Conservation (phyloP, 176 grass and related monocot genomes). For the Avena sativa region DNA sequence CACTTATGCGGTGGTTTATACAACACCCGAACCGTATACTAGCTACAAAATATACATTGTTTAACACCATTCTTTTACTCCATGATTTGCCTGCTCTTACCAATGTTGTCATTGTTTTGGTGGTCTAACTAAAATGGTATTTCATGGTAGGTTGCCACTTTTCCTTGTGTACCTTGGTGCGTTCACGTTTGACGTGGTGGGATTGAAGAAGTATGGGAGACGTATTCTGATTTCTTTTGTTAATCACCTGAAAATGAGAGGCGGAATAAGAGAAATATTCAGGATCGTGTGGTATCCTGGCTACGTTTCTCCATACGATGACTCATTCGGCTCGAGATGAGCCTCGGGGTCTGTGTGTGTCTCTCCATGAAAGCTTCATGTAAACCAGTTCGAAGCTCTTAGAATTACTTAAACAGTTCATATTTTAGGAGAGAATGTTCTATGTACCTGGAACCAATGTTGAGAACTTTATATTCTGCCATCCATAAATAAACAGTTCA, state of each 20-base stretch:
- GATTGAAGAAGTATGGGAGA: slow-evolving; percentile 24
- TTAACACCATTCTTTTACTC: neutral
- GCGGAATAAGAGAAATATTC: slow-evolving; percentile 13
- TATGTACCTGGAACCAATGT: neutral
- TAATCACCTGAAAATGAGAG: slow-evolving; percentile 18
- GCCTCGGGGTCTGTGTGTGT: neutral
- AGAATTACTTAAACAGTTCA: neutral
- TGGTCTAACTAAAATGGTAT: slow-evolving; percentile 18
- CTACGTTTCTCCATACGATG: slow-evolving; percentile 21
- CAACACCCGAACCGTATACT: too few species aligned
- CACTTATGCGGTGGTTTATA: too few species aligned
- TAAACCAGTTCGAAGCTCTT: neutral
- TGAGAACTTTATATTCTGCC: too few species aligned
- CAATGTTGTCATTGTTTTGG: neutral
- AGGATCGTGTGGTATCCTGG: slow-evolving; percentile 3
- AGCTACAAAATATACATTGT: too few species aligned
- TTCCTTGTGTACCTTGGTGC: slow-evolving; percentile 4
- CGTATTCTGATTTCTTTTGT: slow-evolving; percentile 1
- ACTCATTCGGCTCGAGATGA: neutral
- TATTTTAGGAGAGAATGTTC: neutral
- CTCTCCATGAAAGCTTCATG: neutral
- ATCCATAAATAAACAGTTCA: too few species aligned
- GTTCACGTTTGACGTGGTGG: slow-evolving; percentile 7
- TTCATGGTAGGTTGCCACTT: slow-evolving; percentile 16
- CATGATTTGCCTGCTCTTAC: neutral